Evolutionary conservation across 345 rosid species (phyloP), one percentile per base, ranked within the genome.

Genomic region (Noccaea bulbosa): DNA sequence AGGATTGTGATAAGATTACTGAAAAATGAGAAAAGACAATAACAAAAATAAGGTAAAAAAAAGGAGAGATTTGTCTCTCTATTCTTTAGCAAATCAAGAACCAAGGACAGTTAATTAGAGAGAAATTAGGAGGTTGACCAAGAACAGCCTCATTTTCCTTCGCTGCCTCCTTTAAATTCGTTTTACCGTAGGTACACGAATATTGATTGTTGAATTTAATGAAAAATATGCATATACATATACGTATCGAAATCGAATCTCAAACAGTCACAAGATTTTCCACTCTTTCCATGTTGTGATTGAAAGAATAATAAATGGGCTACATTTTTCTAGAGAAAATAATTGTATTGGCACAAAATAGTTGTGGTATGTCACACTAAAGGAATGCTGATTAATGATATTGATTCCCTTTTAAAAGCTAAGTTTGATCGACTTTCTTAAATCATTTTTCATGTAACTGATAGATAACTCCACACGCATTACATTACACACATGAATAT

Each of bases 91-190:
- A 59, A 46, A 60, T 33, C 41, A 65, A 43, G 63, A 74, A 63
- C 54, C 24, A 38, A 64, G 49, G 50, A 63, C 56, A 56, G 48
- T 63, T 51, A 57, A 22, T 30, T 64, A 62, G 77, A 83, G 93
- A 70, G 39, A 63, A 62, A 70, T 33, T 56, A 63, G 79, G 87
- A 84, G 83, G 51, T 72, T 76, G 83, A 85, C 82, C 80, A 67
- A 59, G 62, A 74, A 50, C 68, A 82, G 84, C 92, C 90, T 71
- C 56, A 66, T 62, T 84, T 86, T 74, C 44, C 85, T 84, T 87
- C 38, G 4, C 60, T 34, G 3, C 35, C 52, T 68, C 78, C 79
- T 76, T 41, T 49, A 63, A 48, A 11, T 49, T 48, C 75, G 71
- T 70, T 56, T 70, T 45, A 34, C 79, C 71, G 60, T 66, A 49